Base-by-base conservation (phyloP, 805 yeast genomes). In the Candida maltosa region DNA sequence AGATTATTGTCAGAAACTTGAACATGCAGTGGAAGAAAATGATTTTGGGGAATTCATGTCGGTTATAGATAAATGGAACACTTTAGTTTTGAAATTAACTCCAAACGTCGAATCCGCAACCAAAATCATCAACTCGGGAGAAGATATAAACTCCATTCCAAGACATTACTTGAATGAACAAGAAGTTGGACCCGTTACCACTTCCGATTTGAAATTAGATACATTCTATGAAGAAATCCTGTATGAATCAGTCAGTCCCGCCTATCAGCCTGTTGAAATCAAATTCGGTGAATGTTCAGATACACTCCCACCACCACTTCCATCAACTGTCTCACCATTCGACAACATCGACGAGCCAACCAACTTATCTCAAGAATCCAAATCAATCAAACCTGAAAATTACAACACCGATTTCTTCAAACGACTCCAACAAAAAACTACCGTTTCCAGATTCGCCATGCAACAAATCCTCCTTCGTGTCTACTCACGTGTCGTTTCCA, bases 401-500 rank as follows among this genome's bases (percentile, higher is more conserved):
- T 61, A 52, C 33, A 36, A 34, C 1, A 11, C 21, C 3, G 42
- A 43, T 6, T 61, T 62, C 34, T 52, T 49, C 31, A 24, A 37
- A 6, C 35, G 49, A 28, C 37, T 62, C 5, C 40, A 39, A 26
- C 31, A 44, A 10, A 58, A 51, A 41, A 39, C 37, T 2, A 37
- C 42, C 4, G 33, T 61, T 9, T 61, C 68, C 3, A 47, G 69
- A 29, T 62, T 47, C 31, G 62, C 77, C 17, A 52, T 81, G 34
- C 89, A 84, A 48, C 93, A 83, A 49, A 42, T 89, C 4, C 60
- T 88, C 33, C 75, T 82, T 38, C 80, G 84, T 46, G 75, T 83
- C 3, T 89, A 89, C 55, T 62, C 83, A 1, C 69, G 97, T 47
- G 72, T 84, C 1, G 91, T 89, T 6, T 78, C 94, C 1, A 93